Base-by-base conservation (phyloP, 345 rosid species). In the Carallia brachiata region DNA sequence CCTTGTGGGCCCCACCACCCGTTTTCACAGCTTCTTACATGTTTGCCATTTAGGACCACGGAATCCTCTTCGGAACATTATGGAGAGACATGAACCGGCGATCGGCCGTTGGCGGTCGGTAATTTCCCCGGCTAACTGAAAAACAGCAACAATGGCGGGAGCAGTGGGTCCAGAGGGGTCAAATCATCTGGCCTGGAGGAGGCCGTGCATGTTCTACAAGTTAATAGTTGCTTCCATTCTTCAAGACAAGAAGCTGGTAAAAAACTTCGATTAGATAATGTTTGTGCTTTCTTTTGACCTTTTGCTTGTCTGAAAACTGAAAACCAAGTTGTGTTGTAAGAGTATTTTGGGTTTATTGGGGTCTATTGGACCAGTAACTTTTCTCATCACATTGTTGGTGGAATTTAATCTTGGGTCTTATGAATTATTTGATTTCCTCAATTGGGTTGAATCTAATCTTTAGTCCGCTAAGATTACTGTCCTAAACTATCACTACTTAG, bases 161-260 rank as follows among this genome's bases (percentile, higher is more conserved):
- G 36, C 58, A 37, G 36, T 54, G 66, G 73, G 39, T 54, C 67
- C 81, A 54, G 73, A 67, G 4, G 70, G 3, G 48, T 44, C 48
- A 4, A 44, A 4, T 4, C 56, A 47, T 63, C 64, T 71, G 36
- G 72, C 70, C 50, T 44, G 50, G 36, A 79, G 36, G 59, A 63
- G 19, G 60, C 23, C 66, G 39, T 78, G 82, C 79, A 75, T 80
- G 72, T 83, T 80, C 65, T 76, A 75, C 73, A 78, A 78, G 72
- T 52, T 83, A 15, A 73, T 80, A 34, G 73, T 74, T 62, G 62
- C 75, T 52, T 80, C 87, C 71, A 68, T 78, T 60, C 81, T 83
- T 63, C 79, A 80, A 7, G 79, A 78, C 63, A 70, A 71, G 63
- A 80, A 78, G 67, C 87, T 80, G 36, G 81, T 80, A 73, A 16